Evolutionary conservation across 768 basidiomycete genomes (phyloP).

Genomic region (Holtermannia corniformis): DNA sequence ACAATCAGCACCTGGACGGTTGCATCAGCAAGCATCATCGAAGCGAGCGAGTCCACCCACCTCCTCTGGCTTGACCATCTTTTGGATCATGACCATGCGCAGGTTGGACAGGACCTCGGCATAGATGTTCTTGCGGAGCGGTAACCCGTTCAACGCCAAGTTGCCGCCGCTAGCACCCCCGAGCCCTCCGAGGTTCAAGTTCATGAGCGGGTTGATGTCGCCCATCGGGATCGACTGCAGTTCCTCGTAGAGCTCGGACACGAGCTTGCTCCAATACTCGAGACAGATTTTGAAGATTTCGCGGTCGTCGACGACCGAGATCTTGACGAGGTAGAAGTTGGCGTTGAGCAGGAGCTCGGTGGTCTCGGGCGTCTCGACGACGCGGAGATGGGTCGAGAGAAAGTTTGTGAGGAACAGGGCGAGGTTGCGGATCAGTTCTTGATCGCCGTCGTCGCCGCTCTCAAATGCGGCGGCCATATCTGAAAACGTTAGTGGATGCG

Average conservation of each 20-base stretch:
- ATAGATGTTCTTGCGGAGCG: constrained; percentile 86
- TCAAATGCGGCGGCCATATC: constrained; percentile 85
- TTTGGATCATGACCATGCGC: constrained; percentile 89
- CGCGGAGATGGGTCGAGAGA: constrained; percentile 80
- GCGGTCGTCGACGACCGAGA: constrained; percentile 94
- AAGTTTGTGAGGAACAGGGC: constrained; percentile 97
- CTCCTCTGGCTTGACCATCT: constrained; percentile 99
- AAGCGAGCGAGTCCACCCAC: constrained; percentile 43
- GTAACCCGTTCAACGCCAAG: constrained; percentile 38
- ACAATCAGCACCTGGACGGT: constrained; percentile 76
- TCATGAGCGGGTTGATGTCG: constrained; percentile 62
- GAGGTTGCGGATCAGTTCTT: constrained; percentile 94
- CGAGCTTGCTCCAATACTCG: constrained; percentile 79
- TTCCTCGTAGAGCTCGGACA: constrained; percentile 94
- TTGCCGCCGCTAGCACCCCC: constrained; percentile 34
- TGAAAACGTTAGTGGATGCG: constrained; percentile 11
- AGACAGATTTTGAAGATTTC: constrained; percentile 99
- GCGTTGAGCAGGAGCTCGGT: constrained; percentile 91
- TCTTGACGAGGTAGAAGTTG: constrained; percentile 95
- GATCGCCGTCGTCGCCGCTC: constrained; percentile 79
- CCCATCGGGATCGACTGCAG: constrained; percentile 79
- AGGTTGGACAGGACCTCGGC: constrained; percentile 89
- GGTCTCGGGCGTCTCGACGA: constrained; percentile 83
- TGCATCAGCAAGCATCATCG: constrained; percentile 5
- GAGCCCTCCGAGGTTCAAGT: constrained; percentile 65